Evolutionary conservation across 2,329 filamentous ascomycete genomes (phyloP).

Genomic region (Aspergillus viridinutans): DNA sequence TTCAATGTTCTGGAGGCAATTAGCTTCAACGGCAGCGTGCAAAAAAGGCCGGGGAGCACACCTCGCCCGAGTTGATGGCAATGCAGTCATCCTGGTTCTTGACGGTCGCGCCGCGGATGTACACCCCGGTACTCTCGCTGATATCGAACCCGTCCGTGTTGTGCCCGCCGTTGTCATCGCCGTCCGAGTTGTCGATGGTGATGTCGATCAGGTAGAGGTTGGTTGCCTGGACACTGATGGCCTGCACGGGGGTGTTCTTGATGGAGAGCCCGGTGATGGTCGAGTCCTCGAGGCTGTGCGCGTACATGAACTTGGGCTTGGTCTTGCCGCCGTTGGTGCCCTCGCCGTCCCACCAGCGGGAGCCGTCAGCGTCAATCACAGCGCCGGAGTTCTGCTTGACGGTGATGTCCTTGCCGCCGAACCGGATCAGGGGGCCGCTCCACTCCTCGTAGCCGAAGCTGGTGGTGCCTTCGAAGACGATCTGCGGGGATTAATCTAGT

Average conservation of each 20-base stretch:
- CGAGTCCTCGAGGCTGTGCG: constrained; percentile 32
- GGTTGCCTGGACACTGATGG: constrained; percentile 43
- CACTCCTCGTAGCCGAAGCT: constrained; percentile 64
- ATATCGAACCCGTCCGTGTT: constrained; percentile 51
- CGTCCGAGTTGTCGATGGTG: constrained; percentile 56
- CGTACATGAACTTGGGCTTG: constrained; percentile 64
- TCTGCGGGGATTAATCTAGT: constrained; percentile 22
- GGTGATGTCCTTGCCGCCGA: constrained; percentile 55
- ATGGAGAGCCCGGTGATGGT: constrained; percentile 31
- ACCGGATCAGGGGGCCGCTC: constrained; percentile 59
- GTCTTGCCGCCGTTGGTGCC: constrained; percentile 58
- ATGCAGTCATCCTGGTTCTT: constrained; percentile 60
- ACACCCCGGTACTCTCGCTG: constrained; percentile 43
- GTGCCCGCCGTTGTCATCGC: constrained; percentile 43
- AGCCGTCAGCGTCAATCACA: constrained; percentile 54
- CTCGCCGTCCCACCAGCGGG: constrained; percentile 58
- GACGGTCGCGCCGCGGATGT: constrained; percentile 49
- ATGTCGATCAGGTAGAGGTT: constrained; percentile 49
- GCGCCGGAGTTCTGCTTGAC: constrained; percentile 50
- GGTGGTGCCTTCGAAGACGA: constrained; percentile 62
- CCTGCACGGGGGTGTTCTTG: constrained; percentile 37
- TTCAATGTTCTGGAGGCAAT: constrained; percentile 20
- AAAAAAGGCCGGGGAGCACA: constrained; percentile 10
- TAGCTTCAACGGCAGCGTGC: background rate
- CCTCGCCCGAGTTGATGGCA: constrained; percentile 54